Evolutionary conservation across 768 basidiomycete genomes (phyloP), one percentile per base, ranked within the genome.

Genomic region (Tylopilus vinaceipallidus): DNA sequence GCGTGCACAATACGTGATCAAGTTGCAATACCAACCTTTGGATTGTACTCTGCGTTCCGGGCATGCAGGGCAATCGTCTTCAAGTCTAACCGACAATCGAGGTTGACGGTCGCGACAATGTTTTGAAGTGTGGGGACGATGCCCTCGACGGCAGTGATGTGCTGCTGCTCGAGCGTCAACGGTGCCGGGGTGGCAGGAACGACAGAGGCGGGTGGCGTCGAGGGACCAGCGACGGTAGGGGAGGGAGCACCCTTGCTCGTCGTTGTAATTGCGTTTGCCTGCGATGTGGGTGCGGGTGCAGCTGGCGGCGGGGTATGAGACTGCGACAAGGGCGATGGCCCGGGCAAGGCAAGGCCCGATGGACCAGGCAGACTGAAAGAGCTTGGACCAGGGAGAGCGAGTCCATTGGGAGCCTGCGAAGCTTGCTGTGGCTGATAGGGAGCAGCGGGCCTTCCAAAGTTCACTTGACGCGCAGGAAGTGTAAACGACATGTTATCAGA

Each of bases 41-140:
- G 97, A 68, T 98, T 98, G 71, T 99, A 99, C 75, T 99, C 97
- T 27, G 97, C 97, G 69, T 99, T 99, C 52, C 97, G 81, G 2
- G 97, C 97, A 60, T 99, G 95, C 51, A 98, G 73, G 10, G 97
- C 95, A 52, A 98, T 99, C 45, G 97, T 98, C 81, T 99, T 99
- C 47, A 99, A 75, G 69, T 98, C 97, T 42, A 99, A 78, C 34
- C 95, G 83, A 57, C 95, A 98, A 69, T 97, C 95, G 23, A 99
- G 81, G 64, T 98, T 98, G 69, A 98, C 95, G 6, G 97, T 99
- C 6, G 97, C 95, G 58, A 99, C 97, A 53, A 98, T 98, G 73
- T 98, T 99, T 81, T 99, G 95, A 44, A 99, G 79, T 2, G 94
- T 98, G n/a, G 95, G 97, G 8, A 98, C 95, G 60, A 98, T 95